Base-by-base conservation (phyloP, 352 stramenopile species). In the Phytophthora lateralis region DNA sequence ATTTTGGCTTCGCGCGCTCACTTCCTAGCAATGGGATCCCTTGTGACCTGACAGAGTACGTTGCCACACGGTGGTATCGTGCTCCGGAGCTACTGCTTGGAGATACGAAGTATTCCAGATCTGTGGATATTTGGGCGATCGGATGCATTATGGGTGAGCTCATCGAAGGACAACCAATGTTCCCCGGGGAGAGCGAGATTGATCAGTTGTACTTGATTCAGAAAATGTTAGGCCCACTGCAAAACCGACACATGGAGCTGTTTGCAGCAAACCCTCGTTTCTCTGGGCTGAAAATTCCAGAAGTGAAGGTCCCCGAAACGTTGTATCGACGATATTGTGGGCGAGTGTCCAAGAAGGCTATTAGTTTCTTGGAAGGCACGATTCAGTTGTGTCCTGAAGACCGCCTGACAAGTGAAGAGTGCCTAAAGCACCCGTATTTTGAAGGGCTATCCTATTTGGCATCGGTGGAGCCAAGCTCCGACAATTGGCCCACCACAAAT, bases 121-220 rank as follows among this genome's bases (percentile, higher is more conserved):
- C 97, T 78, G 81, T 97, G 54, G 97, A 99, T 71, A 90, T 97
- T 18, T 99, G 95, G 94, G 94, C 90, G 11, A 89, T 95, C n/a
- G 97, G 97, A 3, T 99, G 98, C 76, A 98, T 99, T 49, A 98
- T 98, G 69, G 97, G 95, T 24, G 97, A 99, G 76, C 80, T 99
- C 8, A 76, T 99, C 6, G 84, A 99, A 49, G 97, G 97, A 2
- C 91, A 98, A 64, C 97, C 98, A 4, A 85, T 99, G 50, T 99
- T 99, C 70, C 97, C 97, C 4, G 97, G 98, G n/a, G 97, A 99
- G 68, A 99, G 91, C 32, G 97, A 98, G 53, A 98, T 99, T 17
- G 98, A 99, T 66, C 97, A 99, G 84, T 80, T 99, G 3, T 98
- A 99, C 17, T 88, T 99, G 71, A 99, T 99, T 58, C 98, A 99